Base-by-base conservation (phyloP, 2,329 filamentous ascomycete species). In the Stagonosporopsis cucurbitacearum region DNA sequence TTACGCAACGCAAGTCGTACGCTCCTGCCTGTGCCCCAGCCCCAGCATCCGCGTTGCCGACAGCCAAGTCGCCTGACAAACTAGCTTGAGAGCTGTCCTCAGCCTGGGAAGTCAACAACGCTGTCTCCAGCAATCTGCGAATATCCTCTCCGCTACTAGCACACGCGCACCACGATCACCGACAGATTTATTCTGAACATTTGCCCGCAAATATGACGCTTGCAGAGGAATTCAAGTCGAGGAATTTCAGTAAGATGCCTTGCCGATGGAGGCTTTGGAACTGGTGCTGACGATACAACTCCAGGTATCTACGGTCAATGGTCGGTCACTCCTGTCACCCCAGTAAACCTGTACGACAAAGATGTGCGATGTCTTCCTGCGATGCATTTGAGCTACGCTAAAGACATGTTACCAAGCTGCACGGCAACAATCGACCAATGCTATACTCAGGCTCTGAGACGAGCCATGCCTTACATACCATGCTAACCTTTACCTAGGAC, bases 271-370 rank as follows among this genome's bases (percentile, higher is more conserved):
- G 41, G 53, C 60, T 42, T 33, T 49, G 45, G 63, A 58, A 51
- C 46, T 50, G 50, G 55, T 66, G 62, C 74, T 77, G 66, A 78
- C 68, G 63, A 58, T 60, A 59, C 58, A 55, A 60, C 62, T 68
- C 32, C 60, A 88, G 85, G 85, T 77, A 88, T 88, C 74, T 88
- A 88, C 73, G 86, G 84, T 67, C 86, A 88, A 86, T 88, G 86
- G 85, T 88, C 71, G 77, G 82, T 81, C 51, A 37, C 35, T 42
- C 19, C 48, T 20, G 37, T 20, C 17, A 19, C 54, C n/a, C 48
- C 30, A n/a, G 23, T 20, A 9, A 11, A 11, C 13, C 9, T 22
- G 35, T 13, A 25, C 8, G 28, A 22, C 23, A 33, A 15, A 43
- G 8, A 5, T 20, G 22, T 6, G n/a, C 8, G 17, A 15, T 30